These are phyloP conservation scores for Candida silvatica DNA, from an alignment of 805 yeast species.

Conservation along the genomic window DNA sequence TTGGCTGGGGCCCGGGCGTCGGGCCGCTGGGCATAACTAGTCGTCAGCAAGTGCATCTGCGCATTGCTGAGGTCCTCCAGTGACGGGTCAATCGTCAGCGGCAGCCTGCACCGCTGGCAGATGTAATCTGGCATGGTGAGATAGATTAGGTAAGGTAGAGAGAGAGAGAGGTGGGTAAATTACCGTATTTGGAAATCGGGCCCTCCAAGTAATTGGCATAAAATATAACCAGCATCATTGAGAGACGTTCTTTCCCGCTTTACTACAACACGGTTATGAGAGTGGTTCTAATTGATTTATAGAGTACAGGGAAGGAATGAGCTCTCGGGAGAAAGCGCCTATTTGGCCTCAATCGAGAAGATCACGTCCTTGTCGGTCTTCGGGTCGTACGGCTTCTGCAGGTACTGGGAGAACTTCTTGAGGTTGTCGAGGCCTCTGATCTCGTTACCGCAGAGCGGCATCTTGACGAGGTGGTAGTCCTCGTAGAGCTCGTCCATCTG, in stretches of 20 bases:
- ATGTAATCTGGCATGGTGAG: slow-evolving; percentile 20
- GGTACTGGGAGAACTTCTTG: slow-evolving; percentile 73
- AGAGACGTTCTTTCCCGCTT: too few relatives aligned
- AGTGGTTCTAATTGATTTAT: too few relatives aligned
- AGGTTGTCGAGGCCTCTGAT: slow-evolving; percentile 88
- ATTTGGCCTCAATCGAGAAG: slow-evolving; percentile 44
- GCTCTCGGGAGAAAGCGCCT: too few relatives aligned
- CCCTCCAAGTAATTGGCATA: too few relatives aligned
- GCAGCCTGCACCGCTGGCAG: slow-evolving; percentile 59
- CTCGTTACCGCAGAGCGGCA: slow-evolving; percentile 93
- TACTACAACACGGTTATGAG: too few relatives aligned
- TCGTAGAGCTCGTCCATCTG: slow-evolving; percentile 96
- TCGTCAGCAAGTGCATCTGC: slow-evolving; percentile 44
- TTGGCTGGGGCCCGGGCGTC: not conserved
- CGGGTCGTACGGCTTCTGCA: slow-evolving; percentile 72
- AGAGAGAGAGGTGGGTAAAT: too few relatives aligned
- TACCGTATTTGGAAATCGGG: too few relatives aligned
- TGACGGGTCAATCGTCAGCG: slow-evolving; percentile 48
- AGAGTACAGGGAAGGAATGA: too few relatives aligned
- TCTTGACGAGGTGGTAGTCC: slow-evolving; percentile 91
- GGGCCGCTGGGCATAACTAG: slow-evolving; percentile 15
- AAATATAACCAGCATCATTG: too few relatives aligned
- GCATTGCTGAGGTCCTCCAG: slow-evolving; percentile 42
- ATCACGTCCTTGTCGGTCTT: slow-evolving; percentile 44
- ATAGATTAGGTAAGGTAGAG: too few relatives aligned